Percentiles rank a stretch among this genome's conserved stretches.
These are phyloP conservation scores for Aspergillus sclerotialis DNA, from an alignment of 2,329 filamentous ascomycete species.

Conservation along the genomic window DNA sequence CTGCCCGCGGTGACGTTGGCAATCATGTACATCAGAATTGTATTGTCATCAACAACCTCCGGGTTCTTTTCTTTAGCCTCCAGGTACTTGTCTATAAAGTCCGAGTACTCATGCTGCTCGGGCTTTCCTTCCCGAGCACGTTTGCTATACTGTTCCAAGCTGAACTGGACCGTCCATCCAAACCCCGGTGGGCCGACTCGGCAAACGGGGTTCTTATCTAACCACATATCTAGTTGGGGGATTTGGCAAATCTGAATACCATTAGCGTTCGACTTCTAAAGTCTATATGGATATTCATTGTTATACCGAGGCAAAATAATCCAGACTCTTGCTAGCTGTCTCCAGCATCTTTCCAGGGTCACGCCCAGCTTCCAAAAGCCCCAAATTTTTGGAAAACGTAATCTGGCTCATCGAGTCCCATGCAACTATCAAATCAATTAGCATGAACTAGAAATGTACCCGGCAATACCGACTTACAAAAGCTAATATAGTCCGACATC, in stretches of 20 bases:
- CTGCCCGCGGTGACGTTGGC: constrained; percentile 30
- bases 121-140: neutral
- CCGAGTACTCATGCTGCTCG: constrained; percentile 7
- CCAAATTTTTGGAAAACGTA: constrained; percentile 20
- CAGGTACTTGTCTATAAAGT: constrained; percentile 39
- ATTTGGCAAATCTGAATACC: constrained; percentile 16
- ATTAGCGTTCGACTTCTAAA: neutral
- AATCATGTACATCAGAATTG: constrained; percentile 31
- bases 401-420: constrained; percentile 21
- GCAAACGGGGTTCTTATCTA: constrained; percentile 22
- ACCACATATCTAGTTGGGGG: constrained; percentile 19
- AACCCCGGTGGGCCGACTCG: constrained; percentile 18
- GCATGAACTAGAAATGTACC: neutral
- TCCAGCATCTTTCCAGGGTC: constrained; percentile 19
- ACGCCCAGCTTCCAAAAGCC: constrained; percentile 18
- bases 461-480: neutral
- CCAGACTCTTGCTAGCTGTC: constrained; percentile 14
- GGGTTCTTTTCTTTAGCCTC: constrained; percentile 29
- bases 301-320: constrained; percentile 19
- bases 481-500: neutral
- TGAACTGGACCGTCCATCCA: constrained; percentile 11
- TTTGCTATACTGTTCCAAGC: constrained; percentile 10
- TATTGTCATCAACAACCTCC: constrained; percentile 29
- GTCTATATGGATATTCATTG: no score
- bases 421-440: constrained; percentile 1